Conservation (phyloP, 441 rosid genomes). For the Populus hybrid region DNA sequence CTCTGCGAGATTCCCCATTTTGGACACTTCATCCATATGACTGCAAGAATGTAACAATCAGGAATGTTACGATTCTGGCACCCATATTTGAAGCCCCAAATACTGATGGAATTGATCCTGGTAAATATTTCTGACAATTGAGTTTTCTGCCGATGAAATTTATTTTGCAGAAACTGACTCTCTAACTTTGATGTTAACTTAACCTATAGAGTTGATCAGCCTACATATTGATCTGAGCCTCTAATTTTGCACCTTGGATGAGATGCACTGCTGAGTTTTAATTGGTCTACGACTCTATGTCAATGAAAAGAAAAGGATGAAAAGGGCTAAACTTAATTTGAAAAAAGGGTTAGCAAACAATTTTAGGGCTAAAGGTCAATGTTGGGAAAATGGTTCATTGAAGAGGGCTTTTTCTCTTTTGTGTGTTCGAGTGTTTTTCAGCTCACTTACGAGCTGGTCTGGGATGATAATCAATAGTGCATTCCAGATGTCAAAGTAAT, state of each 20-base stretch:
- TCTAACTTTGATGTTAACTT: slow-evolving; percentile 8
- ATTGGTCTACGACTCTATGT: background rate
- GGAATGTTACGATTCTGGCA: slow-evolving; percentile 79
- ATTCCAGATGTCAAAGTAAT: background rate
- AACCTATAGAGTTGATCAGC: background rate
- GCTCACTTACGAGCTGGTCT: background rate
- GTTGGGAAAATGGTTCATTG: background rate
- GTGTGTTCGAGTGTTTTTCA: background rate
- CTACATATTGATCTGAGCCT: background rate
- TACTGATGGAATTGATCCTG: slow-evolving; percentile 97
- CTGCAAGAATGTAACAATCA: slow-evolving; percentile 80
- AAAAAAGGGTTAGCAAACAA: background rate
- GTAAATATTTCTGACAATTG: slow-evolving; percentile 31
- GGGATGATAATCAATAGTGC: background rate
- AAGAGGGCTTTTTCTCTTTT: background rate
- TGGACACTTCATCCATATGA: slow-evolving; percentile 98
- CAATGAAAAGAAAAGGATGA: background rate
- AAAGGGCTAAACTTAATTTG: background rate
- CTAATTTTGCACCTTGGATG: background rate
- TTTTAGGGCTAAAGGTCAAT: background rate
- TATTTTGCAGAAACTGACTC: background rate
- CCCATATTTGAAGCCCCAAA: slow-evolving; percentile 83
- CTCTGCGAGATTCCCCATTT: slow-evolving; percentile 87
- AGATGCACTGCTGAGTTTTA: background rate
- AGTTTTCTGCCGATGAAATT: background rate